phyloP scores from a whole-genome alignment of 2,329 filamentous ascomycete species.

The Aquanectria penicillioides region DNA sequence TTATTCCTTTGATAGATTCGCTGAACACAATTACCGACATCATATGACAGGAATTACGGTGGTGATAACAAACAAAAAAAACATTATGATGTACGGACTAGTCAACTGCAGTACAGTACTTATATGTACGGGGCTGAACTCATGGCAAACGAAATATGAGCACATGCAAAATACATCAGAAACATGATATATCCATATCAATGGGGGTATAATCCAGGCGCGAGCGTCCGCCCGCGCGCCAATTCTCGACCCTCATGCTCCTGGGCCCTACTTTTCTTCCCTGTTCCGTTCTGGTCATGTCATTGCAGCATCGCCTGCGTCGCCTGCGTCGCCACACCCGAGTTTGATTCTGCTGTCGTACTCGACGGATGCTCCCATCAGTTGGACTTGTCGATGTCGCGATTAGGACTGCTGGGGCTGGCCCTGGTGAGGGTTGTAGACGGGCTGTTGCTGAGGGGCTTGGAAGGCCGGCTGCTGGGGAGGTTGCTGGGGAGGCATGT shows the following conservation, averaged over 20 bases:
- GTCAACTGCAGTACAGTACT: too few species aligned
- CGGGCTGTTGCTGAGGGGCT: constrained; percentile 29
- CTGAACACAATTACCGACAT: too few species aligned
- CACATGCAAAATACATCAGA: too few species aligned
- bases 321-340: not conserved
- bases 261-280: constrained; percentile 7
- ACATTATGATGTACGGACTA: too few species aligned
- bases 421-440: constrained; percentile 38
- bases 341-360: not conserved
- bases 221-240: constrained; percentile 22
- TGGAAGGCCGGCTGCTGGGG: constrained; percentile 35
- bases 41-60: too few species aligned
- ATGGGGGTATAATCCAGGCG: constrained; percentile 41
- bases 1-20: too few species aligned
- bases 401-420: constrained; percentile 36
- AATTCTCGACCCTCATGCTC: constrained; percentile 3
- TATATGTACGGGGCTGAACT: too few species aligned
- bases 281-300: constrained; percentile 2
- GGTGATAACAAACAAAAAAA: not conserved
- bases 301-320: not conserved
- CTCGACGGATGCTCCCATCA: not conserved
- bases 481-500: constrained; percentile 40
- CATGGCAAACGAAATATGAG: too few species aligned
- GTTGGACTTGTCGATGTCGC: not conserved
- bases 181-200: constrained; percentile 22